A percentile compares a stretch with the other conserved stretches of the same genome.
Evolutionary conservation across 495 filamentous ascomycete species (phyloP).

Genomic region (Collariella sp.): DNA sequence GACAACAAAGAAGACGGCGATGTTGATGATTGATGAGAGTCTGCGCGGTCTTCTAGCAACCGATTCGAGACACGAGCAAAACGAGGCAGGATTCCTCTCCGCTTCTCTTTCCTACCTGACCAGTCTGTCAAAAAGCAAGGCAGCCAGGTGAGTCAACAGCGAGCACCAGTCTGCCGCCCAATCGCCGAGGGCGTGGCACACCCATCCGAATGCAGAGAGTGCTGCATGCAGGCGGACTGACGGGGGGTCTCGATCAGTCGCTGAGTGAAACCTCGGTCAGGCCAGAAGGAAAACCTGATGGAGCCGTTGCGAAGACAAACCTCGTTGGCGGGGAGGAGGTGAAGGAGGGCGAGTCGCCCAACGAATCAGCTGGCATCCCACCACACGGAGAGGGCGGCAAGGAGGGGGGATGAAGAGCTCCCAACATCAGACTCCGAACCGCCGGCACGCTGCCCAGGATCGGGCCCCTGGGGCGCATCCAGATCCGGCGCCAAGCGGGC

Average conservation of each 20-base stretch:
- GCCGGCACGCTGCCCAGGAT: not conserved
- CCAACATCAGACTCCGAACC: not conserved
- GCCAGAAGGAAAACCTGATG: not conserved
- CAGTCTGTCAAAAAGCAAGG: not conserved
- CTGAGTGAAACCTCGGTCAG: conserved; percentile 12
- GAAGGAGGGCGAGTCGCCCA: not conserved
- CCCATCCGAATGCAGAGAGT: not conserved
- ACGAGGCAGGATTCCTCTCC: not conserved
- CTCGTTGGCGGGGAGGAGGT: not conserved
- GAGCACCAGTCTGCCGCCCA: not conserved
- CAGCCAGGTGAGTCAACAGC: conserved; percentile 1
- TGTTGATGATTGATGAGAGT: too few relatives aligned
- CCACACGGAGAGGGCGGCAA: not conserved
- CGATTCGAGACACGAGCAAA: not conserved
- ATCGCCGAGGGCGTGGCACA: not conserved
- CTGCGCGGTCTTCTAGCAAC: not conserved
- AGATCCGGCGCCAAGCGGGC: conserved; percentile 13
- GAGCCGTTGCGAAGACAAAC: not conserved
- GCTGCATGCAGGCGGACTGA: conserved; percentile 1
- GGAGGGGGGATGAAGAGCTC: not conserved
- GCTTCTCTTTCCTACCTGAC: not conserved
- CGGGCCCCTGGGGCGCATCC: conserved; percentile 12
- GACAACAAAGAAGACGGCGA: too few relatives aligned
- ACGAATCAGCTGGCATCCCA: conserved; percentile 11
- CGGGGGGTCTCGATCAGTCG: conserved; percentile 2